phyloP scores from a whole-genome alignment of 768 basidiomycete species.

The Pisolithus sp. region DNA sequence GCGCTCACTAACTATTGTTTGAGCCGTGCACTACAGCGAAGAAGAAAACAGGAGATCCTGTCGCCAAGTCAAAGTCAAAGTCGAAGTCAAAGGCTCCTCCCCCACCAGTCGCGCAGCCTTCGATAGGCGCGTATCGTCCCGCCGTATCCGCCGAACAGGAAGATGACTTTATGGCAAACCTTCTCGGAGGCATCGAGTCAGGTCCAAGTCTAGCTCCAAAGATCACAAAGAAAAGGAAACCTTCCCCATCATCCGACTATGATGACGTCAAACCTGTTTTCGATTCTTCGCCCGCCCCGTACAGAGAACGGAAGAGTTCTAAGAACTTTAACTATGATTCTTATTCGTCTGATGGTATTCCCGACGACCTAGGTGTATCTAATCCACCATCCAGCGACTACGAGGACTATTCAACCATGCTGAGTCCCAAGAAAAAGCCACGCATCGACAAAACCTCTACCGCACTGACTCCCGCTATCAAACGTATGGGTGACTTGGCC shows the following conservation, averaged over 20 bases:
- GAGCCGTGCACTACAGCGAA: conserved; percentile 18
- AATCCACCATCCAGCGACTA: conserved; percentile 37
- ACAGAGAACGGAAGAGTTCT: conserved; percentile 25
- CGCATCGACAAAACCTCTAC: conserved; percentile 36
- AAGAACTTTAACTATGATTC: conserved; percentile 26
- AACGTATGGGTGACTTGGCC: conserved; percentile 52
- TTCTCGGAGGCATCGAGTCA: conserved; percentile 69
- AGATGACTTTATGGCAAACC: conserved; percentile 78
- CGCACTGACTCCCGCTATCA: conserved; percentile 48
- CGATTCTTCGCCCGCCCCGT: conserved; percentile 37
- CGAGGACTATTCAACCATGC: conserved; percentile 44
- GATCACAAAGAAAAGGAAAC: conserved; percentile 61
- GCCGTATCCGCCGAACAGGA: conserved; percentile 73
- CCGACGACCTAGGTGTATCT: conserved; percentile 19
- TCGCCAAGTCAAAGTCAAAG: conserved; percentile 22
- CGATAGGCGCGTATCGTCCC: conserved; percentile 78
- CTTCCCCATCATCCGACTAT: conserved; percentile 42
- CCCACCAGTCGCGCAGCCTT: conserved; percentile 45
- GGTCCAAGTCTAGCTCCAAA: conserved; percentile 31
- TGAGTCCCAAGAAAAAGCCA: conserved; percentile 68
- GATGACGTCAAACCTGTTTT: conserved; percentile 20
- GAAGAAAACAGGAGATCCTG: conserved; percentile 17
- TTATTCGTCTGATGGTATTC: conserved; percentile 32
- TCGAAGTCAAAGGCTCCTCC: conserved; percentile 37
- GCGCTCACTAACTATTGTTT: neutral